phyloP scores from a whole-genome alignment of 768 basidiomycete genomes.

The Cystobasidium onofrii region DNA sequence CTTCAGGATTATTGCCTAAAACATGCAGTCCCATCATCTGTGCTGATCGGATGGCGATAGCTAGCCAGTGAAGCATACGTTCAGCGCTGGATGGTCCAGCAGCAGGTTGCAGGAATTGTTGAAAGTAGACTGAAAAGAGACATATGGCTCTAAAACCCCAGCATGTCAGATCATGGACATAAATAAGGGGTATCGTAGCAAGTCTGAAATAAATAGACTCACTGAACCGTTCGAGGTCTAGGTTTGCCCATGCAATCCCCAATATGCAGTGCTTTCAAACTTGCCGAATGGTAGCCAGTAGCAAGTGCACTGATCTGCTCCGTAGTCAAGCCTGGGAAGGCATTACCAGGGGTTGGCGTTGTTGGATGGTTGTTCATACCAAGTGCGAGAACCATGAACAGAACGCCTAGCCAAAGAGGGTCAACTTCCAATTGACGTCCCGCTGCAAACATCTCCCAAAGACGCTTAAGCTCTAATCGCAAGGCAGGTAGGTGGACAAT shows the following conservation, averaged over 20 bases:
- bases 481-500: not conserved
- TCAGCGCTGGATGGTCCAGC: not conserved
- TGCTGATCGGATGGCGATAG: not conserved
- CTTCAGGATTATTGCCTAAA: not conserved
- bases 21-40: slow-evolving; percentile 2
- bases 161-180: no score
- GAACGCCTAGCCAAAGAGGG: not conserved
- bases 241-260: slow-evolving; percentile 6
- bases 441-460: not conserved
- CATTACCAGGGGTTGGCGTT: not conserved
- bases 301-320: not conserved
- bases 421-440: not conserved
- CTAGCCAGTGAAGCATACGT: slow-evolving; percentile 8
- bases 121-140: not conserved
- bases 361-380: not conserved
- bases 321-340: not conserved
- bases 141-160: not conserved
- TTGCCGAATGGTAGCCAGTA: not conserved
- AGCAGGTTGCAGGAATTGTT: not conserved
- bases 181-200: not conserved
- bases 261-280: not conserved
- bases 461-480: not conserved
- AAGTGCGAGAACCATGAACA: not conserved
- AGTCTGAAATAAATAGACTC: not conserved
- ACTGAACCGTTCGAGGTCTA: not conserved